These are phyloP conservation scores for Gigaspora rosea DNA, from an alignment of 192 early-diverging fungal genomes.

Conservation along the genomic window DNA sequence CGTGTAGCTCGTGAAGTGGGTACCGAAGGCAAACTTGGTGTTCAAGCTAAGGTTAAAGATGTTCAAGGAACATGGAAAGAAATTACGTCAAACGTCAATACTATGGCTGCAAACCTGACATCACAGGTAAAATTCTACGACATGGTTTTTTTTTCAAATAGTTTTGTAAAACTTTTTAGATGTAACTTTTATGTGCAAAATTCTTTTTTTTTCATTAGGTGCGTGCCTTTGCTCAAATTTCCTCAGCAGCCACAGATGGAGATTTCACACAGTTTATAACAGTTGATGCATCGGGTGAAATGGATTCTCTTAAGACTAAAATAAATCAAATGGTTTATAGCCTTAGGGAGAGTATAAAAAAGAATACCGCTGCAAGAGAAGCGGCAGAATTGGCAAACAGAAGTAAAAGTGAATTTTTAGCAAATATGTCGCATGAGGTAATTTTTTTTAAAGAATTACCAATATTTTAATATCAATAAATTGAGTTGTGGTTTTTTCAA, in stretches of 20 bases:
- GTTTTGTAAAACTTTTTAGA: not conserved
- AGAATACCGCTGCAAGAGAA: conserved; percentile 78
- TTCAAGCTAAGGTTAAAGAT: conserved; percentile 69
- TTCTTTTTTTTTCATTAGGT: conserved; percentile 37
- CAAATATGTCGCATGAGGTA: conserved; percentile 63
- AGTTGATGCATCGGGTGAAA: conserved; percentile 79
- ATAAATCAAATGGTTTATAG: conserved; percentile 84
- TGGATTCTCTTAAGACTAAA: conserved; percentile 79
- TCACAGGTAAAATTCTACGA: conserved; percentile 46
- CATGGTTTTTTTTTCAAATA: not conserved
- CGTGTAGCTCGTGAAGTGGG: conserved; percentile 77
- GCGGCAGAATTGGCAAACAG: conserved; percentile 81
- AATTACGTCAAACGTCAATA: conserved; percentile 73
- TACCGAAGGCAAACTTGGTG: conserved; percentile 78
- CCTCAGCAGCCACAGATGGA: conserved; percentile 68
- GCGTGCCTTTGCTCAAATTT: conserved; percentile 79
- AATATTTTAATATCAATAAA: not conserved
- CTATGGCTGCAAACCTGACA: conserved; percentile 72
- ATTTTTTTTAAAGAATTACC: conserved; percentile 1
- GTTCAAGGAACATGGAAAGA: conserved; percentile 81
- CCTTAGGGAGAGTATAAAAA: conserved; percentile 75
- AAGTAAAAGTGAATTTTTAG: conserved; percentile 72
- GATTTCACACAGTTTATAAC: conserved; percentile 76
- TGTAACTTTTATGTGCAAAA: not conserved
- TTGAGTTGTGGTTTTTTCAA: not conserved